These are phyloP conservation scores for Cercospora zeina DNA, from an alignment of 2,329 filamentous ascomycete species.

Conservation along the genomic window DNA sequence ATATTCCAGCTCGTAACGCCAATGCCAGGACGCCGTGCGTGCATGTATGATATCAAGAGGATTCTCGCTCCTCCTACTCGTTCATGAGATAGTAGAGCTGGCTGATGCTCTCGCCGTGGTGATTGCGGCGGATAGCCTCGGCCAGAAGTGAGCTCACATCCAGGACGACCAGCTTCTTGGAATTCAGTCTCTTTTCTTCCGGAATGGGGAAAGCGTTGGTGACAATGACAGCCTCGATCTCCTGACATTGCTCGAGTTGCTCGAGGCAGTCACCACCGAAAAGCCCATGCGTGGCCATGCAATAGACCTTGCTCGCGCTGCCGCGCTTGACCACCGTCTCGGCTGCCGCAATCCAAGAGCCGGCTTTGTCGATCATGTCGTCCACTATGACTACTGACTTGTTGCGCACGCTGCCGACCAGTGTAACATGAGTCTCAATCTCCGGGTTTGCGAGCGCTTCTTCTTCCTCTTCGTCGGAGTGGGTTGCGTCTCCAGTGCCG, in stretches of 20 bases:
- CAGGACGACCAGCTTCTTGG: constrained; percentile 82
- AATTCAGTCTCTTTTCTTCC: constrained; percentile 67
- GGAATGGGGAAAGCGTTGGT: constrained; percentile 96
- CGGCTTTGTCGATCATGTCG: constrained; percentile 98
- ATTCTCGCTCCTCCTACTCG: constrained; percentile 16
- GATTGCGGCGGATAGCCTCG: constrained; percentile 92
- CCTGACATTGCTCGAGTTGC: constrained; percentile 87
- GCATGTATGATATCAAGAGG: not conserved
- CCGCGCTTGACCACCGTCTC: constrained; percentile 95
- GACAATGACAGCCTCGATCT: constrained; percentile 90
- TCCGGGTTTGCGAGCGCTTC: constrained; percentile 78
- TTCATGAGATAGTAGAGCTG: constrained; percentile 51
- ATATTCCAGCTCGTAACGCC: not conserved
- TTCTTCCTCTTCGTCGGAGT: constrained; percentile 87
- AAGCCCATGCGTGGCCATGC: constrained; percentile 93
- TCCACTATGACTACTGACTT: constrained; percentile 92
- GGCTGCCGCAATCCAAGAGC: constrained; percentile 94
- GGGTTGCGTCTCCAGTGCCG: constrained; percentile 79
- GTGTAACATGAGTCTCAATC: constrained; percentile 90
- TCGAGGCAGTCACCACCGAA: constrained; percentile 88
- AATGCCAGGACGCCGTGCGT: not conserved
- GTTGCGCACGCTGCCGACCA: constrained; percentile 91
- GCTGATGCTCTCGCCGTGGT: constrained; percentile 83
- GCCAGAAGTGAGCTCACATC: constrained; percentile 85
- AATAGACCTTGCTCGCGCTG: constrained; percentile 89